These are phyloP conservation scores for Saitozyma podzolica DNA, from an alignment of 768 basidiomycete genomes.

Conservation along the genomic window DNA sequence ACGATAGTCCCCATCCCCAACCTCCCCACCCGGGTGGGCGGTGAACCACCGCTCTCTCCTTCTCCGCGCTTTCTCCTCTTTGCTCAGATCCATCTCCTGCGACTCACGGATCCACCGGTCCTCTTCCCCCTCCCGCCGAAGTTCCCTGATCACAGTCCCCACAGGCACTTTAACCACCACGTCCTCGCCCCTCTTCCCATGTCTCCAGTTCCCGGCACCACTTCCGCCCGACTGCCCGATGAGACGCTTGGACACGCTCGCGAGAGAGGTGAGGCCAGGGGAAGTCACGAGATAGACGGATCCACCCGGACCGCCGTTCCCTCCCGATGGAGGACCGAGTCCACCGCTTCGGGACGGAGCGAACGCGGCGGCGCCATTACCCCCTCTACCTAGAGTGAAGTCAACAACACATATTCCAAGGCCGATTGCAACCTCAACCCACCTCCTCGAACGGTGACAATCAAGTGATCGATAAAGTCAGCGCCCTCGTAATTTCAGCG, in stretches of 20 bases:
- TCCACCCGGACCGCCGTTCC: slow-evolving; percentile 85
- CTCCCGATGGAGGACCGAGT: slow-evolving; percentile 87
- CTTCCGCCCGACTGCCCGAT: slow-evolving; percentile 67
- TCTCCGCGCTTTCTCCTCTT: slow-evolving; percentile 55
- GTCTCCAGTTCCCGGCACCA: slow-evolving; percentile 84
- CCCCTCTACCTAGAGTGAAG: slow-evolving; percentile 69
- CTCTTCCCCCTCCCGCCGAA: slow-evolving; percentile 64
- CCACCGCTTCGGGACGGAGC: slow-evolving; percentile 83
- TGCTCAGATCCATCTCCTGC: slow-evolving; percentile 58
- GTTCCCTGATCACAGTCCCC: slow-evolving; percentile 82
- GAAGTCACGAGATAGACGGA: slow-evolving; percentile 82
- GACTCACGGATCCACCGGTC: slow-evolving; percentile 67
- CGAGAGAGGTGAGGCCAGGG: slow-evolving; percentile 72
- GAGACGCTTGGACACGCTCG: slow-evolving; percentile 68
- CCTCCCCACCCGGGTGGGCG: slow-evolving; percentile 62
- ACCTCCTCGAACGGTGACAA: slow-evolving; percentile 79
- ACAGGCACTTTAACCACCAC: slow-evolving; percentile 78
- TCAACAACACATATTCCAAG: slow-evolving; percentile 5
- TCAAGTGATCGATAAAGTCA: slow-evolving; percentile 75
- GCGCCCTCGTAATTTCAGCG: slow-evolving; percentile 60
- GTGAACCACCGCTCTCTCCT: slow-evolving; percentile 36
- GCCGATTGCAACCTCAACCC: slow-evolving; percentile 8
- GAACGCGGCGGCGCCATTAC: slow-evolving; percentile 88
- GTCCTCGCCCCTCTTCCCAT: slow-evolving; percentile 73
- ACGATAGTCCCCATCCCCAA: slow-evolving; percentile 37